Conservation (phyloP, 306 rosid genomes). For the Dalbergia cultrata region DNA sequence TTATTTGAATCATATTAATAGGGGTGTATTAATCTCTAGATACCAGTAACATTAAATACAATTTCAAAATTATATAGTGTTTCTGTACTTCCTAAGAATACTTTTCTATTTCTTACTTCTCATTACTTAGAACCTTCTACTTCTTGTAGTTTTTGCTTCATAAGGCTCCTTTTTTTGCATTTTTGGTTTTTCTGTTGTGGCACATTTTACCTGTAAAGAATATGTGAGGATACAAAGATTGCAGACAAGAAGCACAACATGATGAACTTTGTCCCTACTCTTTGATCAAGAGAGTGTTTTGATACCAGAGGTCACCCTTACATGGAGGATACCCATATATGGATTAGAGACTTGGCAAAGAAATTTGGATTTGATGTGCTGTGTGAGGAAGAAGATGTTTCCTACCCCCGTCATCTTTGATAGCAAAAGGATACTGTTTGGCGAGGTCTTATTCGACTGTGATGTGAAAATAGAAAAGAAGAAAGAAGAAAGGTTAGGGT, state of each 20-base stretch:
- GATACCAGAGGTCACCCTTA: constrained; percentile 75
- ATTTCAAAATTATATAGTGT: constrained; percentile 2
- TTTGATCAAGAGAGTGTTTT: constrained; percentile 95
- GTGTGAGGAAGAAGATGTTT: constrained; percentile 69
- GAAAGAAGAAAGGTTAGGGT: too few species aligned
- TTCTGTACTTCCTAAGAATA: constrained; percentile 2
- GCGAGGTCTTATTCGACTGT: too few species aligned
- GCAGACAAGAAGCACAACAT: constrained; percentile 66
- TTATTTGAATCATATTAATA: too few species aligned
- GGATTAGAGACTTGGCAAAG: constrained; percentile 84
- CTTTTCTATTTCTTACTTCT: constrained; percentile 26
- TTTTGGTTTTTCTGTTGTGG: constrained; percentile 9
- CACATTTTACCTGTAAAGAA: constrained; percentile 80
- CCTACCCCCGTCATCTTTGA: too few species aligned
- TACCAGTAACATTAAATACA: background rate
- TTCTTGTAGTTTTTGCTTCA: background rate
- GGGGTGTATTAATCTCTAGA: too few species aligned
- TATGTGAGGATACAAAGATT: constrained; percentile 75
- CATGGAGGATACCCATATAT: constrained; percentile 95
- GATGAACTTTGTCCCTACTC: constrained; percentile 62
- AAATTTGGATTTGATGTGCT: constrained; percentile 58
- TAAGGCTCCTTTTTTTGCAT: constrained; percentile 11
- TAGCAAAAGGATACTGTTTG: too few species aligned
- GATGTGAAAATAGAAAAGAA: too few species aligned
- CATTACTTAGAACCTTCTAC: constrained; percentile 7